Conservation (phyloP, 2,329 filamentous ascomycete genomes). For the Stylonectria norvegica region DNA sequence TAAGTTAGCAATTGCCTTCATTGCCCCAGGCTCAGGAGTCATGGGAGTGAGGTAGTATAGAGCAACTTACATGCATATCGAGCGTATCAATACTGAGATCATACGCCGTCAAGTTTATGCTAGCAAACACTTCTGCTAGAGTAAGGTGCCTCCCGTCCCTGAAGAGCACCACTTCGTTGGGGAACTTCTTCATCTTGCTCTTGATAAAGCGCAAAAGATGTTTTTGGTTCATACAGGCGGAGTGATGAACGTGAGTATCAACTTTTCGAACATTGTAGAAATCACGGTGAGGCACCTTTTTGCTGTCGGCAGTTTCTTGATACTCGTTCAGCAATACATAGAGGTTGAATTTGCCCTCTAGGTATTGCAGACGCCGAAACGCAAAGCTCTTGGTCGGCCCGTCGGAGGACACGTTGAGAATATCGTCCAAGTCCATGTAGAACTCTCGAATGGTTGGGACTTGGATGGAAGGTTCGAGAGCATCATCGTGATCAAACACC, state of each 20-base stretch:
- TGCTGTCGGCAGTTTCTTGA: constrained; percentile 95
- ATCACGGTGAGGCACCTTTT: constrained; percentile 94
- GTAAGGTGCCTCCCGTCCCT: constrained; percentile 91
- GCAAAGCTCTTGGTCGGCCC: constrained; percentile 97
- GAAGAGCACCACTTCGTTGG: constrained; percentile 88
- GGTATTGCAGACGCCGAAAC: constrained; percentile 87
- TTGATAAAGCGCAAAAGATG: constrained; percentile 98
- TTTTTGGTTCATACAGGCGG: constrained; percentile 99
- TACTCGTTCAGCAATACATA: constrained; percentile 94
- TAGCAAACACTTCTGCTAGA: constrained; percentile 89
- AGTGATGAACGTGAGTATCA: constrained; percentile 98
- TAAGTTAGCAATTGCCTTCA: constrained; percentile 7
- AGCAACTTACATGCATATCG: constrained; percentile 83
- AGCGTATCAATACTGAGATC: constrained; percentile 97
- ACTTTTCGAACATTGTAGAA: constrained; percentile 99
- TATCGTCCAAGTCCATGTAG: constrained; percentile 88
- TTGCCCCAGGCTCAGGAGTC: background rate
- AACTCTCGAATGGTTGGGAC: constrained; percentile 95
- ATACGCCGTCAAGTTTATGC: constrained; percentile 95
- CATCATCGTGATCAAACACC: constrained; percentile 68
- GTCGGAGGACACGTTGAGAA: constrained; percentile 87
- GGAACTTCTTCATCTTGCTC: constrained; percentile 98
- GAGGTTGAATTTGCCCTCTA: constrained; percentile 96
- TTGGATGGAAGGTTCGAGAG: constrained; percentile 66
- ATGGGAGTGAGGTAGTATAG: background rate